phyloP scores from a whole-genome alignment of 2,329 filamentous ascomycete species.

The Samsoniella hepiali region DNA sequence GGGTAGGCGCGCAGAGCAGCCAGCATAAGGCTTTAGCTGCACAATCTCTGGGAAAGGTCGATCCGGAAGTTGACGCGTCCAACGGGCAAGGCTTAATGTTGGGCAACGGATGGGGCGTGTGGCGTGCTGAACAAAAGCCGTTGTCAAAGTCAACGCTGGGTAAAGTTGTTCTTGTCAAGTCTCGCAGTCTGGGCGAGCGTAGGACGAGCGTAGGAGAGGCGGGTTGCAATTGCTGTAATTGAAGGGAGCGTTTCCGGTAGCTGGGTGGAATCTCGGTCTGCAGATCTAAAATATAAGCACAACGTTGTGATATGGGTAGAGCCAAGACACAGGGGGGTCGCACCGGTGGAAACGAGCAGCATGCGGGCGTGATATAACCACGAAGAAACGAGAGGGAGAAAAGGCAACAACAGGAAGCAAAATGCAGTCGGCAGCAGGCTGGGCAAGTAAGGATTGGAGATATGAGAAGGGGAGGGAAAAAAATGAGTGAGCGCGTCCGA shows the following conservation, averaged over 20 bases:
- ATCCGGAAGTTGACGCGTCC: neutral
- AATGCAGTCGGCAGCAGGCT: neutral
- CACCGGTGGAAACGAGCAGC: neutral
- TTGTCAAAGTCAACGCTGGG: neutral
- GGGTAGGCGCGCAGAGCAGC: neutral
- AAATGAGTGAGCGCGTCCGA: constrained; percentile 16
- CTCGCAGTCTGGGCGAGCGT: neutral
- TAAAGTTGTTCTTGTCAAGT: neutral
- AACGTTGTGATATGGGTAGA: neutral
- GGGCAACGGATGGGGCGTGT: neutral
- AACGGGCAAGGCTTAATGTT: neutral
- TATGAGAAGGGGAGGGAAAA: constrained; percentile 17
- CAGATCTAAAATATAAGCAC: neutral
- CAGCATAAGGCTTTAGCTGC: neutral
- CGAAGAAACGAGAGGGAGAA: neutral
- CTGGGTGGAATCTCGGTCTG: neutral
- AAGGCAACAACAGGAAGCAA: neutral
- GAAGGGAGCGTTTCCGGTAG: neutral
- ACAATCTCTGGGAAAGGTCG: neutral
- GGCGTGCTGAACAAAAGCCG: neutral
- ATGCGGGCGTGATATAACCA: neutral
- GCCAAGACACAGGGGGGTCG: neutral
- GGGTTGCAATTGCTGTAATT: neutral
- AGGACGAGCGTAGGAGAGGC: neutral
- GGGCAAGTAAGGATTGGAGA: neutral